phyloP scores from a whole-genome alignment of 108 stramenopile species.

The Cyclotella kingstonii region DNA sequence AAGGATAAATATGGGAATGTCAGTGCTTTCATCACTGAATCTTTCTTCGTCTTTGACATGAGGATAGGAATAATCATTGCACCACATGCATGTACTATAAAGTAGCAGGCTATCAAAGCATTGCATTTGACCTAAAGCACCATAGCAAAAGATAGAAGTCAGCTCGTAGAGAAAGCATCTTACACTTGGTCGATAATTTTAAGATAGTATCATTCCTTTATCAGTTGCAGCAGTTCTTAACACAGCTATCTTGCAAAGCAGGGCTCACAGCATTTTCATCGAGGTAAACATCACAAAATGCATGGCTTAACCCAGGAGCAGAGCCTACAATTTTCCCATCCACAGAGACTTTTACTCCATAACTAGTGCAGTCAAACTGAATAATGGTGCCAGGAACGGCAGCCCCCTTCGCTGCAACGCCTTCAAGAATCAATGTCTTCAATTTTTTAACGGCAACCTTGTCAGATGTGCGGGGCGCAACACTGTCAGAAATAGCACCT shows the following conservation, averaged over 20 bases:
- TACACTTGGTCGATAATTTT: background rate
- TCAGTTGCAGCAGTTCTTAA: slow-evolving; percentile 63
- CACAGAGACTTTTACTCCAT: slow-evolving; percentile 66
- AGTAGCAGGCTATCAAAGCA: too few species aligned
- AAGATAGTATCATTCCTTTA: background rate
- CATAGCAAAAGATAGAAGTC: too few species aligned
- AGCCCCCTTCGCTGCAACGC: slow-evolving; percentile 59
- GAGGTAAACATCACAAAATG: slow-evolving; percentile 83
- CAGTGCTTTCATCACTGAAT: too few species aligned
- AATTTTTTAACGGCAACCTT: slow-evolving; percentile 53
- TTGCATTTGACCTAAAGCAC: too few species aligned
- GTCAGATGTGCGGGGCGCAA: slow-evolving; percentile 61
- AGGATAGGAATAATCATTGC: too few species aligned
- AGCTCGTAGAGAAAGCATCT: too few species aligned
- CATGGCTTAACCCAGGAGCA: slow-evolving; percentile 54
- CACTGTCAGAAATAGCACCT: slow-evolving; percentile 76
- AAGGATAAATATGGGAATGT: too few species aligned
- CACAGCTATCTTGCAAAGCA: slow-evolving; percentile 51
- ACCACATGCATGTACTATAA: too few species aligned
- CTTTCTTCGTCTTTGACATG: too few species aligned
- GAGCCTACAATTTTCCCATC: slow-evolving; percentile 69
- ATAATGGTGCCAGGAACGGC: slow-evolving; percentile 73
- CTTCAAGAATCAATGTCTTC: slow-evolving; percentile 66
- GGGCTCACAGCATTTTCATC: slow-evolving; percentile 80
- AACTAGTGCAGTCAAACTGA: slow-evolving; percentile 65